Conservation (phyloP, 2,329 filamentous ascomycete genomes). For the Ophiosphaerella korrae region DNA sequence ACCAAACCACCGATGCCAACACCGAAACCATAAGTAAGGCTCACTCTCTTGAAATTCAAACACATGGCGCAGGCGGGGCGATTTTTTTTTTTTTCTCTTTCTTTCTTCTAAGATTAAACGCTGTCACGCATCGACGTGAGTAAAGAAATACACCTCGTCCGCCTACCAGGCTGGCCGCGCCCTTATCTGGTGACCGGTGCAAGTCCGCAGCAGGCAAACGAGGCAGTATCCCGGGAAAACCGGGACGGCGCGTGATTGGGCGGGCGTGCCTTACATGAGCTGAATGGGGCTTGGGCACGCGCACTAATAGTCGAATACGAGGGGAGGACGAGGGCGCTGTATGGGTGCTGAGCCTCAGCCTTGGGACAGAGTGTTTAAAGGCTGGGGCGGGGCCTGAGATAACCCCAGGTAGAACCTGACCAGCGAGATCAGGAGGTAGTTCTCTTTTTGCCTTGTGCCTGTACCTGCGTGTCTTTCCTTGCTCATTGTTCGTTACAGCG, state of each 20-base stretch:
- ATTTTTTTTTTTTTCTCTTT: too few species aligned
- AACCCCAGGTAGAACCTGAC: too few species aligned
- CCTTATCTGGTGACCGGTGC: slow-evolving; percentile 1
- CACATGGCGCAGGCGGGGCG: neutral
- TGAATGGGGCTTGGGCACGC: neutral
- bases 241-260: slow-evolving; percentile 1
- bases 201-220: neutral
- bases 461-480: too few species aligned
- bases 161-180: neutral
- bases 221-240: neutral
- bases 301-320: neutral
- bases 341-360: neutral
- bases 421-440: too few species aligned
- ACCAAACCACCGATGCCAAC: too few species aligned
- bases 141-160: neutral
- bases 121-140: neutral
- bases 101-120: neutral
- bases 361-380: neutral
- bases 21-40: neutral
- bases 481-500: too few species aligned
- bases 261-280: neutral
- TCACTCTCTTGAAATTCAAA: slow-evolving; percentile 1
- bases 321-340: neutral
- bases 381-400: too few species aligned
- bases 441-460: too few species aligned